phyloP scores from a whole-genome alignment of 306 rosid genomes.

The Macrotyloma uniflorum region DNA sequence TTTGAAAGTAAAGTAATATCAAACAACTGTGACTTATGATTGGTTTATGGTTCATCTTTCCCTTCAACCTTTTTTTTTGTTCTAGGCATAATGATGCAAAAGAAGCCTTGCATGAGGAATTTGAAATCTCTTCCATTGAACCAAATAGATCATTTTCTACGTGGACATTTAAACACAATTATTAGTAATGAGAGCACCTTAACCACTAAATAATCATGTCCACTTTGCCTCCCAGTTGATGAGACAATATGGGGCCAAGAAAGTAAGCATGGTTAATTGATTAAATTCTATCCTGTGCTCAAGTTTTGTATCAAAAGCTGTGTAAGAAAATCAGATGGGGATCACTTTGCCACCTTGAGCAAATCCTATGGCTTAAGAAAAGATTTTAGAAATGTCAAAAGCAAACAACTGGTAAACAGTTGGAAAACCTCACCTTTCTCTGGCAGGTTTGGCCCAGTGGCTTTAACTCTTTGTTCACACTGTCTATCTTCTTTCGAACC shows the following conservation, averaged over 20 bases:
- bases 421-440: constrained; percentile 66
- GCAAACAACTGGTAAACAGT: constrained; percentile 17
- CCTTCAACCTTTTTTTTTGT: background rate
- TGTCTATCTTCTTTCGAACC: constrained; percentile 90
- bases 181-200: constrained; percentile 37
- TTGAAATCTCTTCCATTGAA: constrained; percentile 16
- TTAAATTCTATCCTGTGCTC: constrained; percentile 30
- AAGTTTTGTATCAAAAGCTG: constrained; percentile 47
- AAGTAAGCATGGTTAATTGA: constrained; percentile 36
- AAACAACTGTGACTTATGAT: background rate
- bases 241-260: constrained; percentile 43
- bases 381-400: constrained; percentile 29
- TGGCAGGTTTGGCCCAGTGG: constrained; percentile 96
- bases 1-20: too few relatives aligned
- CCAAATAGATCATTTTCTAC: constrained; percentile 26
- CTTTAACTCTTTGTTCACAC: constrained; percentile 94
- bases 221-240: constrained; percentile 25
- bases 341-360: constrained; percentile 37
- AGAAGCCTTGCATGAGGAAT: constrained; percentile 30
- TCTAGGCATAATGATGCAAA: constrained; percentile 22
- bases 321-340: constrained; percentile 37
- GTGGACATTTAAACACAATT: constrained; percentile 39
- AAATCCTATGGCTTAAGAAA: constrained; percentile 35
- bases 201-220: constrained; percentile 38
- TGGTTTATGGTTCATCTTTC: background rate